Evolutionary conservation across 352 stramenopile genomes (phyloP), one percentile per base, ranked within the genome.

Genomic region (Phytophthora fragariaefolia): DNA sequence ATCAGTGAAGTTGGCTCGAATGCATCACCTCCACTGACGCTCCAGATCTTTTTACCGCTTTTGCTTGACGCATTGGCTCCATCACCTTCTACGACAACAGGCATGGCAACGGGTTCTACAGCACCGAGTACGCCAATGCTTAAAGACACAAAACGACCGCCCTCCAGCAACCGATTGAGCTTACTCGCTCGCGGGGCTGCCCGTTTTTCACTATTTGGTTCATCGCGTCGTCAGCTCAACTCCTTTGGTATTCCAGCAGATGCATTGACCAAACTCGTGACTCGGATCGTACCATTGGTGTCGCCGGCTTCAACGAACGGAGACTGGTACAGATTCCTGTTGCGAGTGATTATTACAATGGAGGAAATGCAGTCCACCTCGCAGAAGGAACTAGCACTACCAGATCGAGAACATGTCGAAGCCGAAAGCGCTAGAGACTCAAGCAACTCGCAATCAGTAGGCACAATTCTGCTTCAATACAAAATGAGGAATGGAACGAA

Each of bases 11-110:
- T 4, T 13, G 51, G 30, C 22, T 9, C 28, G 6, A 49, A 60
- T 4, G 9, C 27, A 17, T 69, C 66, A 4, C 67, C 73, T 23
- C 58, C 63, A 17, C 45, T 83, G 34, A 60, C 59, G 38, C 60
- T 83, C 24, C 63, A 76, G 15, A 38, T 73, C 1, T 82, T 79
- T 52, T 20, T 81, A 3, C 63, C 80, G 2, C 67, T 86, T 10
- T 73, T 80, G 23, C n/a, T 69, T 4, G 52, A 45, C 15, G n/a
- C 45, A 26, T n/a, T 72, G 23, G 9, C 30, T 24, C 34, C 50
- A 24, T 30, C 43, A 17, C 28, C 50, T 26, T 13, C n/a, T 2
- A 34, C 40, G 1, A 51, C 13, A 30, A 13, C 45, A 22, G 45
- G 40, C 10, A 8, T 13, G 4, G n/a, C n/a, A n/a, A 10, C 45